Evolutionary conservation across 345 rosid genomes (phyloP), one percentile per base, ranked within the genome.

Genomic region (Angophora floribunda): DNA sequence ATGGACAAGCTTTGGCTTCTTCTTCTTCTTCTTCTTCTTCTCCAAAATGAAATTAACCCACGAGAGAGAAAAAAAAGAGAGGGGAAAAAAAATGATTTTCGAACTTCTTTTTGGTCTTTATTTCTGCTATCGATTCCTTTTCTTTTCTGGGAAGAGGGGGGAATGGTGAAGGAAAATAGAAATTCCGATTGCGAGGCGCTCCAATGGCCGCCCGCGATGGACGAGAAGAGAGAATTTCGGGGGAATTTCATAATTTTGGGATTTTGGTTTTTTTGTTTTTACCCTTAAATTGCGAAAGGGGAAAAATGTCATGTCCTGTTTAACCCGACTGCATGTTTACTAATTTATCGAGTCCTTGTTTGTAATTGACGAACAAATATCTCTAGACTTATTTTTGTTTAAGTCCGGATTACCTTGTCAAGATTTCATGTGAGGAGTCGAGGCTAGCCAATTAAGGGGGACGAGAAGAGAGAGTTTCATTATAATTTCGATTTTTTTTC

Each of bases 81-180:
- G 0, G 5, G 0, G 19, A 36, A 36, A 9, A 36, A 70, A 0
- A 36, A 0, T 0, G 6, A 9, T 17, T 75, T 75, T 41, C 6
- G 14, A 75, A 7, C 49, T 41, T 4, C 30, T 32, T 70, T 32
- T 21, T 7, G 10, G 7, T 75, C 82, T 36, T 36, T 36, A 8
- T 70, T 70, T 61, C 7, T 61, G 1, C 13, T 1, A 9, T 36
- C 8, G 17, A 17, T 17, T 13, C 0, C 0, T 36, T 9, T 13
- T n/a, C 75, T n/a, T 63, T 63, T 63, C 70, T 15, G 28, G 36
- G 70, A 12, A 28, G 75, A 13, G 75, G 9, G 65, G 30, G 3
- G 5, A 63, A n/a, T 63, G 36, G 36, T 28, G 75, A 63, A 14
- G 45, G 80, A 45, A 67, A 67, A 75, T 49, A 75, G 84, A 41